Evolutionary conservation across 1,139 yeast genomes (phyloP), one percentile per base, ranked within the genome.

Genomic region (Yamadazyma taylorii): DNA sequence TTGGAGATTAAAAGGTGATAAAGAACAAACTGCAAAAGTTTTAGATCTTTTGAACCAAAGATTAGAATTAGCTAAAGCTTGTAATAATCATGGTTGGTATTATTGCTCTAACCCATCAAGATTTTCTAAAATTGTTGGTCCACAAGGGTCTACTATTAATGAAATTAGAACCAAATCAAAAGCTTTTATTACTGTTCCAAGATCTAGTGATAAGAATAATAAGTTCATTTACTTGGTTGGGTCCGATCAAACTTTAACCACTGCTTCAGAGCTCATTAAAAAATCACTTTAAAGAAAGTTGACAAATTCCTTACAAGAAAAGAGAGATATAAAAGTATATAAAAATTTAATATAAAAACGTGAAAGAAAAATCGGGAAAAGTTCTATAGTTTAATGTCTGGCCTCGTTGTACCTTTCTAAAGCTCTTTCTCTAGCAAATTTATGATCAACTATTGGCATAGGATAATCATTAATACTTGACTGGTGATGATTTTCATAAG

Each of bases 51-150:
- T 70, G 29, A 47, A 58, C 36, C 55, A 57, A 23, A 60, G 69
- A 38, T 61, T 70, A 48, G 60, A 51, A 21, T 51, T 47, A 27
- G 74, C 75, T 26, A 48, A 61, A 42, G 43, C 47, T n/a, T 65
- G 73, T 27, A 53, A 52, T 22, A 45, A 48, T 25, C 51, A 53
- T 24, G 76, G 66, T 14, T 71, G 76, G 75, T 60, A 62, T 38
- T 67, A 64, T 50, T 49, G 64, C 19, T 49, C 52, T 29, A 56
- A 63, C 41, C 63, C 73, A 16, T 49, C 64, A 1, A 44, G 43
- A n/a, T 69, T 70, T 48, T 75, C 85, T 41, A 75, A 73, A 58
- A 70, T 87, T 35, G 75, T 88, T 50, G 96, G 96, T 5, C 81
- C 88, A 16, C 82, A 78, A 50, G 96, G 96, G 33, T 62, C 81